Base-by-base conservation (phyloP, 257 asterid species). In the Marsdenia floribunda region DNA sequence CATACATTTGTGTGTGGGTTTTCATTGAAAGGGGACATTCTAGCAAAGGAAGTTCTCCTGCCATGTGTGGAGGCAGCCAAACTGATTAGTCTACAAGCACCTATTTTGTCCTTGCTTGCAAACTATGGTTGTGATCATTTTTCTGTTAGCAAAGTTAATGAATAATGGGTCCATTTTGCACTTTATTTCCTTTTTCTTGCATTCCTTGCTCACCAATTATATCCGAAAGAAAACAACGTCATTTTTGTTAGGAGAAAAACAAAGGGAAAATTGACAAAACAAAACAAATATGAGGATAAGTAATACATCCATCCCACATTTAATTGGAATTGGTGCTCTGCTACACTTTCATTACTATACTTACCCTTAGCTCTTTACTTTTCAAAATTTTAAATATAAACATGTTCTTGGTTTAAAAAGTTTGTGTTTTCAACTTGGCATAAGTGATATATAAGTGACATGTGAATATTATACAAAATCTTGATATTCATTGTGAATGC, bases 31-130 rank as follows among this genome's bases (percentile, higher is more conserved):
- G 71, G 75, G 49, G 50, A 80, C 81, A 78, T 52, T 58, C 54
- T 71, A 64, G 80, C 73, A 26, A 52, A 63, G 67, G 64, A 26
- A 42, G n/a, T 76, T 69, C 72, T 78, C 70, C 29, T 37, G 70
- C 47, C 86, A 75, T 60, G 78, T 73, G 49, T 46, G 58, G 21
- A 78, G 54, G 68, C 54, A 26, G 81, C 78, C 76, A 66, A 44
- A 5, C 76, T 78, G 76, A 76, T 44, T 46, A 63, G 79, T 71
- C 59, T 68, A 59, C 52, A 66, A 79, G 35, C 80, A 77, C 82
- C 67, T 68, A 42, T 61, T 83, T 83, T 82, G 83, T 80, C 84
- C 76, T 76, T 37, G 82, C 73, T 47, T 73, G 42, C 24, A 64
- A 44, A 22, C 61, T 74, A 49, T 59, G 33, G 37, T 73, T 12